phyloP scores from a whole-genome alignment of 1,284 basidiomycete species.

The Moesziomyces antarcticus region DNA sequence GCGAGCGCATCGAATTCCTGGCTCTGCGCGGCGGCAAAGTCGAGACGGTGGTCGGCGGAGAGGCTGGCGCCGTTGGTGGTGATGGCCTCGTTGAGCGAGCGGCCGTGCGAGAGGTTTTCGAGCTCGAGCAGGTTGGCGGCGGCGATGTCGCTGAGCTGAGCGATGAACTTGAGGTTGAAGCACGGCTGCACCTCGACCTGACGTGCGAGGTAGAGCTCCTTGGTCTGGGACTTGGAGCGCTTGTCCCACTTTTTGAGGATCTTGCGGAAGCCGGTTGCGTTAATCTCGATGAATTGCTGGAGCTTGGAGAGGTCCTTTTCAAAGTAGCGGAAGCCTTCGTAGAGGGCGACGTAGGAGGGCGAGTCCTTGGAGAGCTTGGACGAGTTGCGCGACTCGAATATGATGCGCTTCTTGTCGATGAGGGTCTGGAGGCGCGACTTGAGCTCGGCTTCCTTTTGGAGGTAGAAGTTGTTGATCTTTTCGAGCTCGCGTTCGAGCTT shows the following conservation, averaged over 20 bases:
- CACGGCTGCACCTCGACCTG: slow-evolving; percentile 93
- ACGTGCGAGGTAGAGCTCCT: slow-evolving; percentile 93
- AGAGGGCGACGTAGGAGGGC: slow-evolving; percentile 73
- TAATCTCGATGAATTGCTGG: slow-evolving; percentile 97
- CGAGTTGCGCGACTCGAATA: slow-evolving; percentile 45
- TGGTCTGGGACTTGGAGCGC: slow-evolving; percentile 89
- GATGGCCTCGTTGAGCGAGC: slow-evolving; percentile 30
- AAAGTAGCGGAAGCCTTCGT: slow-evolving; percentile 94
- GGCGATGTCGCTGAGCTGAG: slow-evolving; percentile 93
- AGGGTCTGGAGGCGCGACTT: slow-evolving; percentile 88
- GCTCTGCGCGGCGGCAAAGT: slow-evolving; percentile 62
- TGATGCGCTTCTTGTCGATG: slow-evolving; percentile 86
- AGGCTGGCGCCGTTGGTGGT: slow-evolving; percentile 40
- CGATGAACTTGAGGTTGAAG: slow-evolving; percentile 91
- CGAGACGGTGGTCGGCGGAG: slow-evolving; percentile 56
- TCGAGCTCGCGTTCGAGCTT: slow-evolving; percentile 97
- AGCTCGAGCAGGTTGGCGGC: slow-evolving; percentile 92
- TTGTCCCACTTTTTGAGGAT: slow-evolving; percentile 99
- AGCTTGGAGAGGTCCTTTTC: slow-evolving; percentile 96
- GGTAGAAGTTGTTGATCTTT: slow-evolving; percentile 99
- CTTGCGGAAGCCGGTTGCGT: slow-evolving; percentile 96
- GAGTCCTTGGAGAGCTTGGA: slow-evolving; percentile 61
- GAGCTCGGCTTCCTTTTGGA: slow-evolving; percentile 96
- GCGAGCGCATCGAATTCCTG: slow-evolving; percentile 58
- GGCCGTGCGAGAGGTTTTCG: slow-evolving; percentile 73